phyloP scores from a whole-genome alignment of 768 basidiomycete genomes.

The Calvatia gigantea region DNA sequence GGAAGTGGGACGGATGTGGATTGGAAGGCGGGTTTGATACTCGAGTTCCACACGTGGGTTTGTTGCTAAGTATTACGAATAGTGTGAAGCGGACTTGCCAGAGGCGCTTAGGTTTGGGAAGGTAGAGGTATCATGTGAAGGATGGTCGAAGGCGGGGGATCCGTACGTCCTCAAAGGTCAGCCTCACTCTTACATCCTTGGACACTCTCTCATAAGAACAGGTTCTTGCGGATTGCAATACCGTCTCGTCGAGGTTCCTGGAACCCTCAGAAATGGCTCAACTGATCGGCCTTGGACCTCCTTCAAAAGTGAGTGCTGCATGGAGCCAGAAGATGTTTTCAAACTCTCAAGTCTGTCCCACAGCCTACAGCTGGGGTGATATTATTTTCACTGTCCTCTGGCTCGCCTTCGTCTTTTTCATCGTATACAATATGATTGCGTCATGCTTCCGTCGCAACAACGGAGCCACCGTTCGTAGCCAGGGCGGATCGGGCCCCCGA shows the following conservation, averaged over 20 bases:
- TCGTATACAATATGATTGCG: conserved; percentile 55
- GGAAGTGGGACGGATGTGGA: conserved; percentile 78
- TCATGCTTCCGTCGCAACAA: conserved; percentile 43
- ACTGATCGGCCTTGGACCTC: conserved; percentile 24
- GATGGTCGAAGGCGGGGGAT: conserved; percentile 83
- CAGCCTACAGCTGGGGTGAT: conserved; percentile 45
- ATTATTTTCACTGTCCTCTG: conserved; percentile 57
- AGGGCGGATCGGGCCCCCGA: conserved; percentile 28
- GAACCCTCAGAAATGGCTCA: conserved; percentile 31
- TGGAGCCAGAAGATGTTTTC: not conserved
- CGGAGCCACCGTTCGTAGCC: conserved; percentile 16
- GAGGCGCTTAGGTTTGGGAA: conserved; percentile 77
- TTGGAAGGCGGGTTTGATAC: conserved; percentile 68
- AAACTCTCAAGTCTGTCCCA: not conserved
- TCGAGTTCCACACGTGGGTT: not conserved
- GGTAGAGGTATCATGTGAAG: conserved; percentile 87
- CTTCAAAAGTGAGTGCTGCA: conserved; percentile 25
- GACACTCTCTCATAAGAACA: conserved; percentile 22
- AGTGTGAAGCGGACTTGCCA: conserved; percentile 92
- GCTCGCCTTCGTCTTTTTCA: conserved; percentile 46
- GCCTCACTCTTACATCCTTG: conserved; percentile 7
- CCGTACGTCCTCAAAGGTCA: conserved; percentile 80
- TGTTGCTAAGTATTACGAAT: not conserved
- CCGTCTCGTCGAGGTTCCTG: conserved; percentile 68
- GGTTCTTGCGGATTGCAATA: conserved; percentile 90